Evolutionary conservation across 768 basidiomycete species (phyloP).

Genomic region (Hygrocybe punicea): DNA sequence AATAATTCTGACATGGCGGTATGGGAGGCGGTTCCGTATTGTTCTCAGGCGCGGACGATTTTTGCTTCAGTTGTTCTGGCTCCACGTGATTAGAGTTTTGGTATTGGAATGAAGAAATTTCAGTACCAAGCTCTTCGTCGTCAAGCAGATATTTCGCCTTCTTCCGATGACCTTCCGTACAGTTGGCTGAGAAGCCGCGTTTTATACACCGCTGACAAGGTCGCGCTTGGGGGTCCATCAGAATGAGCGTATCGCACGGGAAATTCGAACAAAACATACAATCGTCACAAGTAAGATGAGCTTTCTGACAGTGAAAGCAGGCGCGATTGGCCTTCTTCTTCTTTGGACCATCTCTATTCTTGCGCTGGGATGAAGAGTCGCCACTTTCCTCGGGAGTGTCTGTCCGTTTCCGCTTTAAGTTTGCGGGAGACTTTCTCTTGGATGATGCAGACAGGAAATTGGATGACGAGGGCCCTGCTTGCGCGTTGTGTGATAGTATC

Average conservation of each 20-base stretch:
- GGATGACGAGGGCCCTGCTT: constrained; percentile 43
- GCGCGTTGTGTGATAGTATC: constrained; percentile 38
- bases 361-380: constrained; percentile 45
- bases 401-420: constrained; percentile 59
- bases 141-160: constrained; percentile 97
- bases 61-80: constrained; percentile 50
- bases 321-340: constrained; percentile 95
- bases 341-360: constrained; percentile 72
- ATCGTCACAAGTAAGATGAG: constrained; percentile 98
- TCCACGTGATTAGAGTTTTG: constrained; percentile 36
- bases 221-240: constrained; percentile 57
- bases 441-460: constrained; percentile 20
- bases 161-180: constrained; percentile 93
- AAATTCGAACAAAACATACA: constrained; percentile 51
- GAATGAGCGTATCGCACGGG: constrained; percentile 18
- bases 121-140: constrained; percentile 84
- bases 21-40: constrained; percentile 33
- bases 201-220: constrained; percentile 96
- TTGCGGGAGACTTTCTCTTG: constrained; percentile 40
- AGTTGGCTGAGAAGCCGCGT: constrained; percentile 83
- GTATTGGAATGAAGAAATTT: constrained; percentile 12
- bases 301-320: constrained; percentile 94
- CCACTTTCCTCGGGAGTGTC: constrained; percentile 57
- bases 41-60: constrained; percentile 41
- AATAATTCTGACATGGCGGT: not conserved